Evolutionary conservation across 2,329 filamentous ascomycete genomes (phyloP).

Genomic region (Aschersonia sp.): DNA sequence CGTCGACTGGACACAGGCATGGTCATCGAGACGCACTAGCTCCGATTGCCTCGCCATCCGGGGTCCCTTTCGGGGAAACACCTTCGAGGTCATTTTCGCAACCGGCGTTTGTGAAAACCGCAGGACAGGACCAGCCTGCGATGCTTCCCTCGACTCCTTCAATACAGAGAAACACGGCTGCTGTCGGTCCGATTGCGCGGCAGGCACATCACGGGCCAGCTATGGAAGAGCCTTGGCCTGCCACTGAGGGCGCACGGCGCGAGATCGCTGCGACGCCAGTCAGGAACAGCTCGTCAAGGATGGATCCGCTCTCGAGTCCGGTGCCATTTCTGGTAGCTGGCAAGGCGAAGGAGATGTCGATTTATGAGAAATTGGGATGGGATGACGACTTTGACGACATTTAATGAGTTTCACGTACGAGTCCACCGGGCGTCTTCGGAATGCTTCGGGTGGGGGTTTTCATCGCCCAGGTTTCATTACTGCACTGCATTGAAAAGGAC

Average conservation of each 20-base stretch:
- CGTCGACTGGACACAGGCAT: constrained; percentile 24
- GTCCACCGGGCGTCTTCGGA: constrained; percentile 2
- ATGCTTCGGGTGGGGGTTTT: too few species aligned
- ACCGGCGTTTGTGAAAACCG: constrained; percentile 15
- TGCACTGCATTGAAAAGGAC: not conserved
- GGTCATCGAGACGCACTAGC: constrained; percentile 16
- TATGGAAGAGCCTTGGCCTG: constrained; percentile 5
- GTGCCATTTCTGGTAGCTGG: constrained; percentile 4
- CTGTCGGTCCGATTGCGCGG: constrained; percentile 4
- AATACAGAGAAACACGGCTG: constrained; percentile 10
- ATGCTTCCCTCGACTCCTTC: constrained; percentile 22
- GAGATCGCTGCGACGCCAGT: constrained; percentile 23
- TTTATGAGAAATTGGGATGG: constrained; percentile 43
- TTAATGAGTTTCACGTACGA: constrained; percentile 12
- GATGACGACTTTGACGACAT: constrained; percentile 39
- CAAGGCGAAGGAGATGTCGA: constrained; percentile 21
- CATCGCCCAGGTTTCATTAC: too few species aligned
- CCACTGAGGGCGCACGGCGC: too few species aligned
- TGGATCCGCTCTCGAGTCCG: constrained; percentile 6
- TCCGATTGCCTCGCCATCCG: constrained; percentile 13
- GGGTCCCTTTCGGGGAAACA: constrained; percentile 15
- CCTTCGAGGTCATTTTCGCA: constrained; percentile 12
- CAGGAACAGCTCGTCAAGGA: constrained; percentile 14
- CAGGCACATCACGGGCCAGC: constrained; percentile 5
- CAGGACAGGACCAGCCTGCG: constrained; percentile 11